Conservation (phyloP, 768 basidiomycete genomes). For the Termitomyces sp. region DNA sequence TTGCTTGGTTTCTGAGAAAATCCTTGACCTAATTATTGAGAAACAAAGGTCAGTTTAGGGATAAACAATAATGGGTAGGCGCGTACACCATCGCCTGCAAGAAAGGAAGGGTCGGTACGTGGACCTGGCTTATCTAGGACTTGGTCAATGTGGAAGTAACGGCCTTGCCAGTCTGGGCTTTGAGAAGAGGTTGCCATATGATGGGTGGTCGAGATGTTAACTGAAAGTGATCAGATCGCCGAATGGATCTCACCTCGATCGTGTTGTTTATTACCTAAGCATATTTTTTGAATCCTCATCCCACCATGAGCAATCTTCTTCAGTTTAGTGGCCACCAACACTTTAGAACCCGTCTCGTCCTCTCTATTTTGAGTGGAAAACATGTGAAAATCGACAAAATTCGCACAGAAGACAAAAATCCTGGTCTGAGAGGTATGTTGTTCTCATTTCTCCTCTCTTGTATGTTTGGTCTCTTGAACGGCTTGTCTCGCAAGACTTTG, state of each 20-base stretch:
- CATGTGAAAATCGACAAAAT: slow-evolving; percentile 82
- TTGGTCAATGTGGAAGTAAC: slow-evolving; percentile 83
- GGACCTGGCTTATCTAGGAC: slow-evolving; percentile 84
- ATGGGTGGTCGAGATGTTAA: neutral
- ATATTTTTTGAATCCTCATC: slow-evolving; percentile 13
- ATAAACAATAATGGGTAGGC: neutral
- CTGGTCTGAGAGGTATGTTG: slow-evolving; percentile 78
- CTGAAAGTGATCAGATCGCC: neutral
- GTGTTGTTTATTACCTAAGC: slow-evolving; percentile 15
- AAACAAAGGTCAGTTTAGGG: neutral
- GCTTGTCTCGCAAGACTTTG: slow-evolving; percentile 58
- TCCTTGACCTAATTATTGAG: slow-evolving; percentile 62
- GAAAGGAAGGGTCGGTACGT: slow-evolving; percentile 79
- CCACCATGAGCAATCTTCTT: slow-evolving; percentile 39
- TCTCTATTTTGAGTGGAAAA: slow-evolving; percentile 88
- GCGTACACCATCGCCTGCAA: slow-evolving; percentile 73
- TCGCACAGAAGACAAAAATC: slow-evolving; percentile 88
- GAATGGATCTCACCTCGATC: slow-evolving; percentile 7
- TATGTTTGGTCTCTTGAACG: neutral
- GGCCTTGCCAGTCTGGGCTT: slow-evolving; percentile 38
- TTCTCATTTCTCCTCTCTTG: neutral
- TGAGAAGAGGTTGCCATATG: slow-evolving; percentile 5
- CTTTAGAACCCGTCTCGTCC: slow-evolving; percentile 77
- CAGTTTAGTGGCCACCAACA: slow-evolving; percentile 78
- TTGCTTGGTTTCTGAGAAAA: slow-evolving; percentile 78